phyloP scores from a whole-genome alignment of 306 rosid species.

The Senna tora region DNA sequence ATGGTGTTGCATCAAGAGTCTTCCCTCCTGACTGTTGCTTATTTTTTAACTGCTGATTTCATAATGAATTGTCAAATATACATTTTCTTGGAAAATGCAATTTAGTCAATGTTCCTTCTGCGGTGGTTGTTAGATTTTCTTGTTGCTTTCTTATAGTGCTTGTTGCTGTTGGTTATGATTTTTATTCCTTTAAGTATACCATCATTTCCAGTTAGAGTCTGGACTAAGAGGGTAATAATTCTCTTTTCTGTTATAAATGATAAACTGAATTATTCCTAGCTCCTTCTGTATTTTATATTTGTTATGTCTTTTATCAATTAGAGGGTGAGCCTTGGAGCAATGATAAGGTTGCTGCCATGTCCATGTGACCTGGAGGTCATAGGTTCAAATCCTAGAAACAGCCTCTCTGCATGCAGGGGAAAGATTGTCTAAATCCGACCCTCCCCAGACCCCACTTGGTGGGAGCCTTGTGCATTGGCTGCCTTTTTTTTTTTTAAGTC shows the following conservation, averaged over 20 bases:
- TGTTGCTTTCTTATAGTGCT: background rate
- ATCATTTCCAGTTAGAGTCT: background rate
- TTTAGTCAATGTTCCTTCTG: background rate
- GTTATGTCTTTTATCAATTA: too few relatives aligned
- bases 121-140: background rate
- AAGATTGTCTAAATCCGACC: too few relatives aligned
- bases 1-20: background rate
- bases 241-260: background rate
- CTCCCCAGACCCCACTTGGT: too few relatives aligned
- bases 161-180: background rate
- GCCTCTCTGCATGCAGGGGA: too few relatives aligned
- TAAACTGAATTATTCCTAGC: background rate
- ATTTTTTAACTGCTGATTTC: background rate
- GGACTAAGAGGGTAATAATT: background rate
- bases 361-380: too few relatives aligned
- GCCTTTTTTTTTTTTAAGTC: background rate
- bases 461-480: too few relatives aligned
- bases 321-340: too few relatives aligned
- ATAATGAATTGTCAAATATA: background rate
- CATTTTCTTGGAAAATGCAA: background rate
- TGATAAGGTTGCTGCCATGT: too few relatives aligned
- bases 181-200: background rate
- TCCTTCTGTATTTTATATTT: background rate
- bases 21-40: background rate
- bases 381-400: too few relatives aligned